Base-by-base conservation (phyloP, 139 green algal species). In the Desmodesmus armatus region DNA sequence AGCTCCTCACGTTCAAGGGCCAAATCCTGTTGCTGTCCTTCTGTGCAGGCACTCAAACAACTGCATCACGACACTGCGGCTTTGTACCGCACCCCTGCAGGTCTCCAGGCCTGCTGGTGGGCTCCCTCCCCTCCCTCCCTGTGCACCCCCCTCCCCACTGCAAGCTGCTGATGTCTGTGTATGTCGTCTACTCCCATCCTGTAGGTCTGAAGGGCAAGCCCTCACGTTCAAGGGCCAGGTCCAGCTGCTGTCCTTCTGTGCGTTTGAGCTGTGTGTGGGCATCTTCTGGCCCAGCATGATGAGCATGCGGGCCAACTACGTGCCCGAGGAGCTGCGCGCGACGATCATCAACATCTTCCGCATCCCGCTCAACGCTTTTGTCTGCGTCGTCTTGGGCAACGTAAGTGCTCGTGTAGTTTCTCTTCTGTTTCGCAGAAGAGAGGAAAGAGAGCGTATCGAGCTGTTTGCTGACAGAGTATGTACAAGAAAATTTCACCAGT, bases 281-380 rank as follows among this genome's bases (percentile, higher is more conserved):
- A 86, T 99, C 35, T 99, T 99, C 93, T 99, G 97, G 97, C 97
- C 97, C 7, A 92, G 80, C 75, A 98, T 99, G 93, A 99, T 99
- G 96, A 94, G 90, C 53, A 94, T 98, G 95, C 91, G 95, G 6
- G 87, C 89, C 35, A 69, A 91, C 51, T 97, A 98, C 86, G 92
- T 99, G 33, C 97, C 97, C 0, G 97, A 99, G 87, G 96, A 98
- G 85, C 84, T 93, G 78, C 88, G 96, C 2, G 91, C 93, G 51
- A 99, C 97, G n/a, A 96, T 99, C 85, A 99, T 98, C 90, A 99
- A 99, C 93, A 94, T 98, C 82, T 99, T 99, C 94, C 88, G 97
- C 29, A 96, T 99, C 29, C 97, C 97, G 3, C 92, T 99, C 73
- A 99, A 99, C 93, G 66, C 96, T 15, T 99, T 99, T 74, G 97